Conservation (phyloP, 768 basidiomycete species). For the Lentinula edodes region DNA sequence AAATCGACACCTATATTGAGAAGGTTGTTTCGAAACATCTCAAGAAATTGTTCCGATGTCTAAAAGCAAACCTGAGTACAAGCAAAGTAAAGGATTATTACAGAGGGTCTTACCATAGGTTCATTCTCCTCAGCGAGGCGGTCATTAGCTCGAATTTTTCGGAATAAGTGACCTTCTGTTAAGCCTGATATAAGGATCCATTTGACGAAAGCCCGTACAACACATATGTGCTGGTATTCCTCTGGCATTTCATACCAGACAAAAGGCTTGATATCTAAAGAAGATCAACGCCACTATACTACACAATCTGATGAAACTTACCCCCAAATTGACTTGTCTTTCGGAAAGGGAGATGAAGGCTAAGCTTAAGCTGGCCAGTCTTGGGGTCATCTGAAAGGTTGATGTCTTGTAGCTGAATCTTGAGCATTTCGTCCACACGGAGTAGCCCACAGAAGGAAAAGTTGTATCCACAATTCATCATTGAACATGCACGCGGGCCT, state of each 20-base stretch:
- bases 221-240: constrained; percentile 11
- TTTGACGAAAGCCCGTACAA: constrained; percentile 9
- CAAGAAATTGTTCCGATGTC: constrained; percentile 15
- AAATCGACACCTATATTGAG: no score
- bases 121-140: constrained; percentile 3
- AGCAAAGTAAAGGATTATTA: no score
- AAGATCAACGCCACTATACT: no score
- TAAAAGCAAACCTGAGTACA: no score
- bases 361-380: neutral
- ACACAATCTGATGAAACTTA: no score
- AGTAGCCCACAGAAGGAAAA: constrained; percentile 13
- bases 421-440: constrained; percentile 13
- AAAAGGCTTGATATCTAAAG: constrained; percentile 16
- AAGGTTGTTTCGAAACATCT: no score
- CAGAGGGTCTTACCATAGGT: constrained; percentile 7
- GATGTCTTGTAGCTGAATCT: constrained; percentile 11
- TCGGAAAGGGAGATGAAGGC: neutral
- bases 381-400: constrained; percentile 13
- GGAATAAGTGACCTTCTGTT: constrained; percentile 9
- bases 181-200: constrained; percentile 8
- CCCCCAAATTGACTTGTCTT: no score
- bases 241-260: constrained; percentile 5
- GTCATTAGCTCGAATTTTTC: constrained; percentile 6
- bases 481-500: neutral
- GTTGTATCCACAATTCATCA: neutral